These are phyloP conservation scores for Silene noctiflora DNA, from an alignment of 179 eudicot species.

Conservation along the genomic window DNA sequence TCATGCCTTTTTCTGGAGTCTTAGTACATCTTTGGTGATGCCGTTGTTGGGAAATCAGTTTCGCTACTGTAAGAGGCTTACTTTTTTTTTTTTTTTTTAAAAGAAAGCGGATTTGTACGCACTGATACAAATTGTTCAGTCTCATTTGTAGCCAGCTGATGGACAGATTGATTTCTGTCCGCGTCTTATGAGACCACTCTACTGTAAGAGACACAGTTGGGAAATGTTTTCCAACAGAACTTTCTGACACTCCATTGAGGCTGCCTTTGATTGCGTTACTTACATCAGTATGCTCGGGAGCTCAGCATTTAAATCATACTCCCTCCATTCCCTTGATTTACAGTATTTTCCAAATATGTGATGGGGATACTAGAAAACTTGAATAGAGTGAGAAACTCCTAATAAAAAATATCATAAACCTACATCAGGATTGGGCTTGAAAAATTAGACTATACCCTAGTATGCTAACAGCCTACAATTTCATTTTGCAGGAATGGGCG, in stretches of 20 bases:
- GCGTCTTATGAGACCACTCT: neutral
- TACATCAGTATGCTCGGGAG: neutral
- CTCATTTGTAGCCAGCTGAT: neutral
- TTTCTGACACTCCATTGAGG: neutral
- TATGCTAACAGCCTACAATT: conserved; percentile 12
- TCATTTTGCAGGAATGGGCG: conserved; percentile 85
- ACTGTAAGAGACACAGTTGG: neutral
- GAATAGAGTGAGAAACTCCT: neutral
- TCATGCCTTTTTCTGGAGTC: neutral
- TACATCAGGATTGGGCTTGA: neutral
- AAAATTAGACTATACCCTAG: neutral
- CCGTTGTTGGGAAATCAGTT: neutral
- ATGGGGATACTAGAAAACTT: too few relatives aligned
- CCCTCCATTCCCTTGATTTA: neutral
- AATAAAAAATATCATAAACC: neutral
- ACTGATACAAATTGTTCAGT: neutral
- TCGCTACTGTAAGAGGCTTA: conserved; percentile 8
- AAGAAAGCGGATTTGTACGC: too few relatives aligned
- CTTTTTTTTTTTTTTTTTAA: too few relatives aligned
- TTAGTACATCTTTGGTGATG: neutral
- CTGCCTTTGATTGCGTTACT: neutral
- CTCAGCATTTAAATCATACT: neutral
- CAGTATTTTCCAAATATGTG: neutral
- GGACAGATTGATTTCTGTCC: too few relatives aligned
- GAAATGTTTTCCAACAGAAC: neutral